Conservation (phyloP, 2,329 filamentous ascomycete species). For the Acarospora socialis region DNA sequence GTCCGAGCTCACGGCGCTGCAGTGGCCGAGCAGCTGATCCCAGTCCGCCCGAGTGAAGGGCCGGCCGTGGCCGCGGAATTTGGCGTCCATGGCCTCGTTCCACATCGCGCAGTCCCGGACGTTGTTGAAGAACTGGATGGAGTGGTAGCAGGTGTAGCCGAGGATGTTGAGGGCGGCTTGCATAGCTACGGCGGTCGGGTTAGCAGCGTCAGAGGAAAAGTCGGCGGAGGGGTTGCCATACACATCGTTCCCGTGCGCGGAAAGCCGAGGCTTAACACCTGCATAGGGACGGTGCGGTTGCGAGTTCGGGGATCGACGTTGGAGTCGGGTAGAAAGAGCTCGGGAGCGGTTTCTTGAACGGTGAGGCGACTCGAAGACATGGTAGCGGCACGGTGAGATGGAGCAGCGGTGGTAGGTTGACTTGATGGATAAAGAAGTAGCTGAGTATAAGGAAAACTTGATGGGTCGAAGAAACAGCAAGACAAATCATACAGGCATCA, state of each 20-base stretch:
- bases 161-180: conserved; percentile 8
- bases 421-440: no score
- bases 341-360: not conserved
- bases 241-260: conserved; percentile 12
- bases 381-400: no score
- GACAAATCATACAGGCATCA: no score
- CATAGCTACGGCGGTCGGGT: conserved; percentile 6
- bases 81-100: conserved; percentile 15
- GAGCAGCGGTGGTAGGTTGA: no score
- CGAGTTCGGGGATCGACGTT: not conserved
- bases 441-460: no score
- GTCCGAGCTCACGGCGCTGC: not conserved
- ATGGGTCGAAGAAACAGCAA: no score
- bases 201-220: not conserved
- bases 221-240: conserved; percentile 1
- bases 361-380: not conserved
- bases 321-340: not conserved
- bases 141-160: conserved; percentile 8
- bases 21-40: conserved; percentile 10
- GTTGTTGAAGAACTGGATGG: conserved; percentile 4
- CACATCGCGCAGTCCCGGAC: conserved; percentile 12
- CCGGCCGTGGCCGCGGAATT: conserved; percentile 11
- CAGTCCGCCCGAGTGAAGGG: conserved; percentile 8
- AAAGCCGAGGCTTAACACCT: conserved; percentile 11
- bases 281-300: conserved; percentile 9